phyloP scores from a whole-genome alignment of 257 asterid genomes.

The Craterostigma plantagineum region DNA sequence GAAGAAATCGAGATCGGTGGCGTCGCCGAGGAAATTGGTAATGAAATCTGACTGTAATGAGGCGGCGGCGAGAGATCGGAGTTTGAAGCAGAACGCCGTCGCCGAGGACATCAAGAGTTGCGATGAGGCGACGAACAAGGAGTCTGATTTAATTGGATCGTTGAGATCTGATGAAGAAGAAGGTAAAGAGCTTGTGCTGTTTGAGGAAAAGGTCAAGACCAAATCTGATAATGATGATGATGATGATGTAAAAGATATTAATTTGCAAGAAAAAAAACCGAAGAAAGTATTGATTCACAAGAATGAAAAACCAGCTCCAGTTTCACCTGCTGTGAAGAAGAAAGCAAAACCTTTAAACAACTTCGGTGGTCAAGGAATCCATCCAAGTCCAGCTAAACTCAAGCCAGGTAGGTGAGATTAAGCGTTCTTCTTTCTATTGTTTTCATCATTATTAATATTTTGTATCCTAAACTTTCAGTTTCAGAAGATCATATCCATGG shows the following conservation, averaged over 20 bases:
- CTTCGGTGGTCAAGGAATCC: constrained; percentile 19
- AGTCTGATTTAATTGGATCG: constrained; percentile 9
- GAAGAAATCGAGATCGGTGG: neutral
- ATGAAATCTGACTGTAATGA: neutral
- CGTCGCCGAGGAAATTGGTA: neutral
- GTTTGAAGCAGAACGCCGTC: neutral
- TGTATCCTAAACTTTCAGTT: neutral
- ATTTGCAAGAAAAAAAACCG: constrained; percentile 21
- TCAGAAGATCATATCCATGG: constrained; percentile 14
- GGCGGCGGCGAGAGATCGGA: neutral
- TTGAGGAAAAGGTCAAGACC: constrained; percentile 39
- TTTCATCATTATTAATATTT: neutral
- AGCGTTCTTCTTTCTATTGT: neutral
- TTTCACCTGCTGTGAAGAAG: too few species aligned
- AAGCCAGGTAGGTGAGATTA: constrained; percentile 14
- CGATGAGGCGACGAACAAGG: constrained; percentile 7
- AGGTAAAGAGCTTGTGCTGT: constrained; percentile 20
- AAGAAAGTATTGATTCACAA: constrained; percentile 13
- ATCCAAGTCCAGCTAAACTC: constrained; percentile 23
- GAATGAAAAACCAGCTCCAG: constrained; percentile 17
- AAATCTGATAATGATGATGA: constrained; percentile 17
- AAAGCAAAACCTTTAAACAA: constrained; percentile 18
- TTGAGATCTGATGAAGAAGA: constrained; percentile 35
- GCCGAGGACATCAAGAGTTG: neutral
- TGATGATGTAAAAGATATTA: constrained; percentile 17